Evolutionary conservation across 441 rosid genomes (phyloP).

Genomic region (Adansonia madagascariensis): DNA sequence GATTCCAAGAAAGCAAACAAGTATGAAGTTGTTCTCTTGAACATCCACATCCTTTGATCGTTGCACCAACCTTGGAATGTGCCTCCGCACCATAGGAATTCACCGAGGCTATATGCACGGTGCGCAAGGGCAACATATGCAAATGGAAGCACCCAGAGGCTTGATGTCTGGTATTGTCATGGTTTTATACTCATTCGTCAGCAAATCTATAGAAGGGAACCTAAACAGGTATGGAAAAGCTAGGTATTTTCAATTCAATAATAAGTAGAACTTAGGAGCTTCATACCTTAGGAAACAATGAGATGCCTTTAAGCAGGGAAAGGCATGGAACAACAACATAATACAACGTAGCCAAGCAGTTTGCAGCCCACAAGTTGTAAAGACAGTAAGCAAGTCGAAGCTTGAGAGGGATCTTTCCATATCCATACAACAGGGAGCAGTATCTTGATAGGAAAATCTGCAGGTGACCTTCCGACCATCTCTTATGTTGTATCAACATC

Average conservation of each 20-base stretch:
- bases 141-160: conserved; percentile 38
- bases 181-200: background rate
- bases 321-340: conserved; percentile 35
- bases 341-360: conserved; percentile 32
- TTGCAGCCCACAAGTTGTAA: conserved; percentile 32
- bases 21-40: conserved; percentile 41
- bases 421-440: conserved; percentile 31
- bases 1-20: conserved; percentile 34
- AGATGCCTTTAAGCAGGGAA: conserved; percentile 35
- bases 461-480: conserved; percentile 45
- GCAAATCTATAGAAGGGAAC: too few species aligned
- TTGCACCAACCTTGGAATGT: conserved; percentile 44
- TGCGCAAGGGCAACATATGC: conserved; percentile 30
- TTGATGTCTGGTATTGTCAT: conserved; percentile 29
- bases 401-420: conserved; percentile 27
- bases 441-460: conserved; percentile 38
- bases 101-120: conserved; percentile 29
- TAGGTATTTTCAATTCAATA: background rate
- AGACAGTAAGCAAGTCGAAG: conserved; percentile 34
- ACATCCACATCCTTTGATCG: conserved; percentile 43
- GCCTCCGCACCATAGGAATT: conserved; percentile 35
- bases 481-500: conserved; percentile 37
- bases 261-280: background rate
- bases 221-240: too few species aligned
- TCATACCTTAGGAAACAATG: conserved; percentile 38